Percentiles rank a stretch among this genome's conserved stretches.
Evolutionary conservation across 2,329 filamentous ascomycete genomes (phyloP).

Genomic region (Aureobasidium uvarum): DNA sequence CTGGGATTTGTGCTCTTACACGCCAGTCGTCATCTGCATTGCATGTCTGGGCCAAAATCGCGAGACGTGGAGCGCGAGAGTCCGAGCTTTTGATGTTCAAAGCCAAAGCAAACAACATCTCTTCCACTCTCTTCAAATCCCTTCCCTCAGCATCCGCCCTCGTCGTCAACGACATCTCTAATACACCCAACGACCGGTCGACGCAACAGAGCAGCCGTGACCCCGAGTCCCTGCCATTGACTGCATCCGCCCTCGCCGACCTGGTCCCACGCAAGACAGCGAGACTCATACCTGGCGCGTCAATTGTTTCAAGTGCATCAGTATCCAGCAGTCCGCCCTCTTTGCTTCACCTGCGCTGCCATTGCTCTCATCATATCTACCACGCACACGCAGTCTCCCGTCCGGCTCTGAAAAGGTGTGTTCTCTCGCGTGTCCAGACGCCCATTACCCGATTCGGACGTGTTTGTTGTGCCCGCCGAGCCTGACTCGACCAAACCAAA

Average conservation of each 20-base stretch:
- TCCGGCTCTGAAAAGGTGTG: constrained; percentile 2
- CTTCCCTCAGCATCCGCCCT: constrained; percentile 23
- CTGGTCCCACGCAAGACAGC: constrained; percentile 1
- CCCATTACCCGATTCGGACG: constrained; percentile 27
- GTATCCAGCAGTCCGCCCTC: constrained; percentile 17
- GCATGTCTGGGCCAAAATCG: constrained; percentile 14
- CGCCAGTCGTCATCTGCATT: constrained; percentile 5
- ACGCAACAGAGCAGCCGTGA: constrained; percentile 3
- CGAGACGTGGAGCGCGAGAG: constrained; percentile 23
- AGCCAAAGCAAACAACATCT: constrained; percentile 26
- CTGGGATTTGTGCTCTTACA: constrained; percentile 21
- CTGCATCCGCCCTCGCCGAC: constrained; percentile 2
- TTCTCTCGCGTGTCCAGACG: constrained; percentile 20
- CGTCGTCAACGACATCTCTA: constrained; percentile 12
- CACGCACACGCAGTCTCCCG: neutral
- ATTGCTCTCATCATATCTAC: constrained; percentile 13
- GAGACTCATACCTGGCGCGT: constrained; percentile 10
- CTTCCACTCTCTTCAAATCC: constrained; percentile 19
- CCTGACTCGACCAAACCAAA: constrained; percentile 23
- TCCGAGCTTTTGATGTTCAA: constrained; percentile 24
- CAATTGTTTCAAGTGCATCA: constrained; percentile 26
- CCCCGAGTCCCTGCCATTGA: constrained; percentile 20
- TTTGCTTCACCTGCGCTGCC: constrained; percentile 19
- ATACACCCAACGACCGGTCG: constrained; percentile 16
- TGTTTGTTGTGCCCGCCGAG: constrained; percentile 27